These are phyloP conservation scores for Astragalus membranaceus DNA, from an alignment of 306 rosid genomes.

Conservation along the genomic window DNA sequence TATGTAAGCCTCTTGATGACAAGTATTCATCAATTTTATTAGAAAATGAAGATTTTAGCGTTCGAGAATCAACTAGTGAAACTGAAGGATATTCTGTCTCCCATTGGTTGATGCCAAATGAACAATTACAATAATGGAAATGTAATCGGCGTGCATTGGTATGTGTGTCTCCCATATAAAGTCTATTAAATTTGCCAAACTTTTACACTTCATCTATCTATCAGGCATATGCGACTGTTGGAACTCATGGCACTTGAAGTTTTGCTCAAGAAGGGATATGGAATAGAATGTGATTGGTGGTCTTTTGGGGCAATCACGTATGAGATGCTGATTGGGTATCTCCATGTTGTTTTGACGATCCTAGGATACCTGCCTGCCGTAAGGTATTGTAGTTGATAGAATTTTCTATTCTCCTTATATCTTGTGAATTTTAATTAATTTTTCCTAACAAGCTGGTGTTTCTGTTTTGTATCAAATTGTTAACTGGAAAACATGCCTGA, in stretches of 20 bases:
- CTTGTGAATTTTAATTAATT: conserved; percentile 1
- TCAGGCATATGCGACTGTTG: conserved; percentile 97
- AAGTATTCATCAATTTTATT: conserved; percentile 81
- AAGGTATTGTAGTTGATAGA: conserved; percentile 53
- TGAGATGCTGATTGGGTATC: conserved; percentile 97
- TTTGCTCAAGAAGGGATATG: conserved; percentile 94
- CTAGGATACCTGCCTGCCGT: conserved; percentile 96
- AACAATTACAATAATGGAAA: conserved; percentile 86
- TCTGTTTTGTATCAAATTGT: conserved; percentile 59
- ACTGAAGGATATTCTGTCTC: conserved; percentile 55
- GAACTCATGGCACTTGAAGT: conserved; percentile 99
- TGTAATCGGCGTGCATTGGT: conserved; percentile 98
- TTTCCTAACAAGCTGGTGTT: conserved; percentile 1
- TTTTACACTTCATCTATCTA: conserved; percentile 15
- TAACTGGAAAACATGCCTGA: conserved; percentile 93
- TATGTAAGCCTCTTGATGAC: conserved; percentile 96
- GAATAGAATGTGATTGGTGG: conserved; percentile 99
- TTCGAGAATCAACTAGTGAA: conserved; percentile 60
- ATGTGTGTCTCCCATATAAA: conserved; percentile 18
- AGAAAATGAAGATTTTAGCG: conserved; percentile 67
- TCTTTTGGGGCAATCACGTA: conserved; percentile 97
- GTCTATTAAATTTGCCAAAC: not conserved
- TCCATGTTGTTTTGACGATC: conserved; percentile 97
- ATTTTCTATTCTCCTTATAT: conserved; percentile 16
- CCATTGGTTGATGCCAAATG: conserved; percentile 98